phyloP scores from a whole-genome alignment of 1,284 basidiomycete genomes.

The Sphaerobolus stellatus region DNA sequence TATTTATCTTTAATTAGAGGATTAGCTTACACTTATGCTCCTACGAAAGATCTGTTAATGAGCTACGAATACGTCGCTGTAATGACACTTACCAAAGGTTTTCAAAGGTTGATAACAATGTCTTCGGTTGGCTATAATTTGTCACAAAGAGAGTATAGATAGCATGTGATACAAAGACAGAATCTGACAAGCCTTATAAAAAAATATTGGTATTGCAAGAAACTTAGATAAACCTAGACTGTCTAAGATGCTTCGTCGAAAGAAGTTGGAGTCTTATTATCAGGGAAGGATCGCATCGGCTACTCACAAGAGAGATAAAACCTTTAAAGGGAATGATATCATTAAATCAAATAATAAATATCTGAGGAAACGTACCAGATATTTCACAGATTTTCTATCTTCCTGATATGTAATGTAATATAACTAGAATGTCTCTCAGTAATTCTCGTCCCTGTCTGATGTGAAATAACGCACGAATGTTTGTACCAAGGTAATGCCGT shows the following conservation, averaged over 20 bases:
- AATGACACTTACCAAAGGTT: background rate
- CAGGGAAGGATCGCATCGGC: too few relatives aligned
- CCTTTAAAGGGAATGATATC: background rate
- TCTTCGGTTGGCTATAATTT: background rate
- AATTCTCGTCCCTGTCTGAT: too few relatives aligned
- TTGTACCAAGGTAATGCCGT: slow-evolving; percentile 2
- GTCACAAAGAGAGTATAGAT: background rate
- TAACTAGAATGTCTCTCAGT: background rate
- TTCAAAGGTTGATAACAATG: background rate
- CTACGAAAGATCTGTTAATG: too few relatives aligned
- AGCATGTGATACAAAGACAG: slow-evolving; percentile 1
- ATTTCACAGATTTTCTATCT: background rate
- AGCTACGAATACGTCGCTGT: background rate
- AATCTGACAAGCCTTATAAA: background rate
- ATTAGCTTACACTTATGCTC: background rate
- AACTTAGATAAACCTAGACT: background rate
- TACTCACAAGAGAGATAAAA: background rate
- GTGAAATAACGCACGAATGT: background rate
- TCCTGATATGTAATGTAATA: background rate
- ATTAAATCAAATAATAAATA: background rate
- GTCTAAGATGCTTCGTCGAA: background rate
- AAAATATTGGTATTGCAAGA: background rate
- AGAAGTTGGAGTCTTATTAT: background rate
- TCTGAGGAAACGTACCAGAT: background rate
- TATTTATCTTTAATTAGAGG: too few relatives aligned